Evolutionary conservation across 169 alveolate genomes (phyloP), one percentile per base, ranked within the genome.

Genomic region (Perkinsus chesapeaki): DNA sequence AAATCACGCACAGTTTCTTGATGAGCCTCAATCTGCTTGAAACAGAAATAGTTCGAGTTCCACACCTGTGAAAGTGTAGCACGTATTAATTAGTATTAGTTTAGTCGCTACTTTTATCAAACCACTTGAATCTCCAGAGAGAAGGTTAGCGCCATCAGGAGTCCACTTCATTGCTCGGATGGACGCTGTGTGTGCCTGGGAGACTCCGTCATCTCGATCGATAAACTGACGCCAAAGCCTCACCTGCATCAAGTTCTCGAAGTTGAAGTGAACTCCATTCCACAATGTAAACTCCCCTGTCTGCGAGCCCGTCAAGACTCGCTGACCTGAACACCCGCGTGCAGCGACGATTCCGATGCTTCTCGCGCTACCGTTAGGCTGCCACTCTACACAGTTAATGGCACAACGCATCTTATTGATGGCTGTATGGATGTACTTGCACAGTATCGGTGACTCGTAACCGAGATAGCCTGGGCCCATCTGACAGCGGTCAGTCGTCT

Each of bases 91-190:
- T 34, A 23, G 82, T 16, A 43, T 43, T 23, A 60, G 23, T 34
- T 20, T 1, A 23, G 12, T 60, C 82, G 27, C 31, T 60, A 60
- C 82, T 20, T 91, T 93, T n/a, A 96, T 92, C 12, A 73, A 73
- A 38, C 97, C 97, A 39, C 36, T 39, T 34, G 92, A 94, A 47
- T 95, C 97, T 36, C 96, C 97, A 20, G 92, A 48, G 27, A 96
- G 91, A 73, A 96, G 92, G 92, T 92, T 95, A 39, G 92, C 93
- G 9, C 94, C 93, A 73, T 95, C 93, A 38, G 93, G 93, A 23
- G 96, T 90, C 96, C 96, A 95, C 91, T 91, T 39, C 97, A 96
- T 95, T n/a, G 93, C 96, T 43, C 93, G 72, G 48, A 96, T 93
- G n/a, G 95, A 92, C 36, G 43, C 91, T 31, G 60, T 93, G 43